phyloP scores from a whole-genome alignment of 768 basidiomycete genomes.

The Serendipita sp. region DNA sequence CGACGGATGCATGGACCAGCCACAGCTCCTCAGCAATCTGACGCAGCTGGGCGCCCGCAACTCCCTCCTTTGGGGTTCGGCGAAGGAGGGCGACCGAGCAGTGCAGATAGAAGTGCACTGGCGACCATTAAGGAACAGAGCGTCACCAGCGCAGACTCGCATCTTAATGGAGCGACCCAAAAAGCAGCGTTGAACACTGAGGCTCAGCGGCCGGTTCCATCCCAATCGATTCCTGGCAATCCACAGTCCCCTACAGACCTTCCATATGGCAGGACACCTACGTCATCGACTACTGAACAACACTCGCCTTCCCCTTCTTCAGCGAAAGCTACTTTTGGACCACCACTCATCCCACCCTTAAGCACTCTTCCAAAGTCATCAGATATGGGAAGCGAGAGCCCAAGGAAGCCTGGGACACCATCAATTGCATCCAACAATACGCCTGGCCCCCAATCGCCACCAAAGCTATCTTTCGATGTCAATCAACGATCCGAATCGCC shows the following conservation, averaged over 20 bases:
- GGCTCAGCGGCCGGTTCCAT: not conserved
- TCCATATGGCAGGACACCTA: not conserved
- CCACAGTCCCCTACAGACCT: not conserved
- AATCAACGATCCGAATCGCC: not conserved
- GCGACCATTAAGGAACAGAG: not conserved
- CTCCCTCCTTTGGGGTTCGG: constrained; percentile 45
- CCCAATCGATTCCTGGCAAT: not conserved
- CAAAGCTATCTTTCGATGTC: not conserved
- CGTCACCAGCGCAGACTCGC: not conserved
- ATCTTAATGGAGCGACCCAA: not conserved
- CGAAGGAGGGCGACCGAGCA: constrained; percentile 5
- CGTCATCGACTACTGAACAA: not conserved
- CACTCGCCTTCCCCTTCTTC: not conserved
- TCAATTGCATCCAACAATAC: too few species aligned
- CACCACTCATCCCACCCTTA: too few species aligned
- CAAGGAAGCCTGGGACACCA: too few species aligned
- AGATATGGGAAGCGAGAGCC: too few species aligned
- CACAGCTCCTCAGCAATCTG: constrained; percentile 17
- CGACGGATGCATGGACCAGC: constrained; percentile 39
- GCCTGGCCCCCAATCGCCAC: not conserved
- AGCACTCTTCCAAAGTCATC: too few species aligned
- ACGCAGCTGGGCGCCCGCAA: constrained; percentile 25
- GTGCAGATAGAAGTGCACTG: not conserved
- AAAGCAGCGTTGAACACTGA: not conserved
- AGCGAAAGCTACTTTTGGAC: too few species aligned